These are phyloP conservation scores for Syncephalastrum monosporum DNA, from an alignment of 371 early-diverging fungal genomes.

Conservation along the genomic window DNA sequence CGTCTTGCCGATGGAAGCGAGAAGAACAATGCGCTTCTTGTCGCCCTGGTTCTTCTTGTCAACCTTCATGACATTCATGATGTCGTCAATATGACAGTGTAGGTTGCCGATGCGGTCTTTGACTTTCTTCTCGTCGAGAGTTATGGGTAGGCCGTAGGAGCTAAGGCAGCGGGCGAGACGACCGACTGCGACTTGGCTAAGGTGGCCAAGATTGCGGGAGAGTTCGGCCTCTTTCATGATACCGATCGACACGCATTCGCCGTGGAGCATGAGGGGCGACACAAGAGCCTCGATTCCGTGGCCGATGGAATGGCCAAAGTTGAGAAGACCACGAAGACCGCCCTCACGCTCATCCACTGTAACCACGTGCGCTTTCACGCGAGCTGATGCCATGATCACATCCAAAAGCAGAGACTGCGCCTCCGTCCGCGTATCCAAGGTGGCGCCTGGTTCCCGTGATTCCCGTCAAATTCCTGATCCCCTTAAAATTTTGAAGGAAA, in stretches of 20 bases:
- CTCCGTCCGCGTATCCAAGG: slow-evolving; percentile 60
- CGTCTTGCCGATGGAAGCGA: slow-evolving; percentile 82
- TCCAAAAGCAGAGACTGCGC: slow-evolving; percentile 71
- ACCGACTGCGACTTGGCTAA: slow-evolving; percentile 87
- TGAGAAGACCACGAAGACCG: slow-evolving; percentile 92
- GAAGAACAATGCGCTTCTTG: slow-evolving; percentile 91
- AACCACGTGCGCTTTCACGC: slow-evolving; percentile 94
- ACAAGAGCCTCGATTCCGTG: slow-evolving; percentile 96
- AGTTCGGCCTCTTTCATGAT: slow-evolving; percentile 95
- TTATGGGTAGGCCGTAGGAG: slow-evolving; percentile 86
- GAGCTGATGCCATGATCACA: slow-evolving; percentile 85
- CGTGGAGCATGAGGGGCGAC: slow-evolving; percentile 90
- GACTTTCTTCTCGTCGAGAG: slow-evolving; percentile 78
- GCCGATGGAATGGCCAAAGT: slow-evolving; percentile 97
- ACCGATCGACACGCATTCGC: slow-evolving; percentile 95
- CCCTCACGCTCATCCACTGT: slow-evolving; percentile 95
- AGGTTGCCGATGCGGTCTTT: slow-evolving; percentile 62
- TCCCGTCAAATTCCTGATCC: no score
- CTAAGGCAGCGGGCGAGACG: slow-evolving; percentile 85
- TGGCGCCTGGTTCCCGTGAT: slow-evolving; percentile 46
- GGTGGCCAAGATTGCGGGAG: slow-evolving; percentile 83
- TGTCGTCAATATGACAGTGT: slow-evolving; percentile 72
- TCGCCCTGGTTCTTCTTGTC: slow-evolving; percentile 97
- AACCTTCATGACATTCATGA: slow-evolving; percentile 90
- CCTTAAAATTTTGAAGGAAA: background rate